Percentiles rank a stretch among this genome's conserved stretches.
Conservation (phyloP, 2,329 filamentous ascomycete genomes). For the Colletotrichum eleusines region DNA sequence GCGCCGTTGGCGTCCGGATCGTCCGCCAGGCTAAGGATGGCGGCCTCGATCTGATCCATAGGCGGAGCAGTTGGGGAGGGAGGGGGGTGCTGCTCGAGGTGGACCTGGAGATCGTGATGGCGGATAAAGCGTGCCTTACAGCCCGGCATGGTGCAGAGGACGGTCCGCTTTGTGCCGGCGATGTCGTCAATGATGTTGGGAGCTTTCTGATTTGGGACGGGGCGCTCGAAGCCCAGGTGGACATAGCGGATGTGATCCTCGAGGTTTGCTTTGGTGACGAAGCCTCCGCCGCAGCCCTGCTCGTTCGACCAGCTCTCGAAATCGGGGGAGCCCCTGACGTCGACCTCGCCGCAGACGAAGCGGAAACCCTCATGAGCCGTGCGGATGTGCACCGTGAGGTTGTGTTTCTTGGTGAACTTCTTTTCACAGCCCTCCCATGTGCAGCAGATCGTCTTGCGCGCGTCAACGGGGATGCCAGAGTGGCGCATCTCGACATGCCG, state of each 20-base stretch:
- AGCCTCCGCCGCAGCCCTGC: constrained; percentile 79
- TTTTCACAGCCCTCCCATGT: constrained; percentile 76
- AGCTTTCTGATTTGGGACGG: constrained; percentile 44
- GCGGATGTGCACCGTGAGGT: constrained; percentile 83
- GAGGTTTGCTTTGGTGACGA: constrained; percentile 81
- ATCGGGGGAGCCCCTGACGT: constrained; percentile 68
- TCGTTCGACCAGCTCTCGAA: constrained; percentile 73
- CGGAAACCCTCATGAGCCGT: constrained; percentile 81
- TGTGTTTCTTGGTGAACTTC: constrained; percentile 85
- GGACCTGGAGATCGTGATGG: constrained; percentile 62
- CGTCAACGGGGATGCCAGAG: constrained; percentile 69
- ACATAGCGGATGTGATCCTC: constrained; percentile 88
- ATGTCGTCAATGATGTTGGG: constrained; percentile 57
- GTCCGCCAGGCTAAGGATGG: constrained; percentile 41
- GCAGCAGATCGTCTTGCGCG: constrained; percentile 76
- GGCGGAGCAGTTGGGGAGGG: constrained; percentile 8
- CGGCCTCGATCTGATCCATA: constrained; percentile 40
- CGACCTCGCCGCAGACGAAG: constrained; percentile 82
- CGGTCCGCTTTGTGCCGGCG: constrained; percentile 57
- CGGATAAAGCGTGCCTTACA: constrained; percentile 63
- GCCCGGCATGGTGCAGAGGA: constrained; percentile 56
- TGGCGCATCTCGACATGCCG: constrained; percentile 85
- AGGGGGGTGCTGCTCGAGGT: constrained; percentile 54
- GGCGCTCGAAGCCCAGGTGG: constrained; percentile 74
- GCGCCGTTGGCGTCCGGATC: constrained; percentile 26